phyloP scores from a whole-genome alignment of 2,329 filamentous ascomycete species.

The Colletotrichum graminicola region DNA sequence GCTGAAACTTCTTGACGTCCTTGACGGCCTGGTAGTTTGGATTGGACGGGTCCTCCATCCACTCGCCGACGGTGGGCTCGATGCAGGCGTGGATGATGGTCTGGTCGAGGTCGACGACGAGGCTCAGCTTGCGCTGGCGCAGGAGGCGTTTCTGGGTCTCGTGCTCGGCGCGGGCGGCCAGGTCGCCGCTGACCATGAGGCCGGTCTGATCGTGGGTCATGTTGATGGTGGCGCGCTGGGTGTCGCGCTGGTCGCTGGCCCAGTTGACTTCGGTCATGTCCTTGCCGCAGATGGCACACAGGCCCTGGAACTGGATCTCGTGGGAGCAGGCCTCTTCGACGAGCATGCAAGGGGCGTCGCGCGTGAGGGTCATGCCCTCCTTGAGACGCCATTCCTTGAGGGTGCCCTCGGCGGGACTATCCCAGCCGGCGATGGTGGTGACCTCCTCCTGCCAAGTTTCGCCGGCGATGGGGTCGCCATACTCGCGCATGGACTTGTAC shows the following conservation, averaged over 20 bases:
- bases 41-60: slow-evolving; percentile 89
- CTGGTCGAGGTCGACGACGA: slow-evolving; percentile 97
- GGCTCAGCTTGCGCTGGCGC: slow-evolving; percentile 83
- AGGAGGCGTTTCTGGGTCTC: slow-evolving; percentile 88
- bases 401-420: slow-evolving; percentile 85
- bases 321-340: slow-evolving; percentile 94
- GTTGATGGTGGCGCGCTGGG: slow-evolving; percentile 89
- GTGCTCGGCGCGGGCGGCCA: slow-evolving; percentile 85
- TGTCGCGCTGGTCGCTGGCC: slow-evolving; percentile 83
- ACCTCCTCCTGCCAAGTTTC: slow-evolving; percentile 76
- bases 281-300: slow-evolving; percentile 93
- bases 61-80: slow-evolving; percentile 95
- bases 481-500: slow-evolving; percentile 82
- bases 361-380: slow-evolving; percentile 73
- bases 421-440: slow-evolving; percentile 81
- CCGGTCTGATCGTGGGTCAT: slow-evolving; percentile 94
- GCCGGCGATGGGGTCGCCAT: slow-evolving; percentile 73
- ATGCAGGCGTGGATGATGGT: slow-evolving; percentile 99
- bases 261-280: slow-evolving; percentile 95
- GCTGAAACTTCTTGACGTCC: slow-evolving; percentile 88
- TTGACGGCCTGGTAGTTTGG: slow-evolving; percentile 93
- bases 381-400: slow-evolving; percentile 81
- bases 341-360: slow-evolving; percentile 72
- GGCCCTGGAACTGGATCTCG: slow-evolving; percentile 88
- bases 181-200: slow-evolving; percentile 84